Base-by-base conservation (phyloP, 805 yeast species). In the Cyberlindnera veronae region DNA sequence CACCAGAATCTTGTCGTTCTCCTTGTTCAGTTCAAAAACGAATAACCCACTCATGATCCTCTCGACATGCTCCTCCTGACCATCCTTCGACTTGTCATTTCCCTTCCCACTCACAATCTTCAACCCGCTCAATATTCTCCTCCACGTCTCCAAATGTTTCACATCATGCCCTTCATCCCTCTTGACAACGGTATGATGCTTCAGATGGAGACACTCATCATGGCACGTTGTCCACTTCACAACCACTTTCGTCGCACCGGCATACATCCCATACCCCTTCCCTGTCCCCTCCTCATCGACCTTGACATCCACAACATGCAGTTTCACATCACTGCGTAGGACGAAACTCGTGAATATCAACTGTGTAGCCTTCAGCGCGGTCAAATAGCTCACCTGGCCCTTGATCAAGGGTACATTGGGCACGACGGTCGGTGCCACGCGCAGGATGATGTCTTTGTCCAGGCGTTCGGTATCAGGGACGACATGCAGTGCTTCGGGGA, bases 141-240 rank as follows among this genome's bases (percentile, higher is more conserved):
- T 7, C 42, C 38, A 32, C 19, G 31, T 14, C 6, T 14, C 45
- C 9, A 34, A 18, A 10, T 28, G 35, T 8, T 24, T 31, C 21
- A 13, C 36, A 6, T 31, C 30, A 4, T 35, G 36, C 2, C 27
- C 29, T 11, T 40, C 15, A 5, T 11, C 20, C 26, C 18, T 24
- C 26, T n/a, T 8, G 6, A 6, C 10, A 3, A 21, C 33, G 13
- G 13, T 14, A 4, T 5, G 16, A 15, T 54, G 50, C 5, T 52
- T 46, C 32, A 78, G 60, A 57, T 79, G 83, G 4, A 51, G 53
- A 50, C 84, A 77, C 2, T 74, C 76, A 32, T 69, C 72, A 6
- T 62, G 54, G 47, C 84, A 77, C 2, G 83, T 78, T 29, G 69
- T 62, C 83, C 84, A 79, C 44, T 79, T 66, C 12, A 79, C 57